Evolutionary conservation across 78 protist species (phyloP).

Genomic region (Anaeramoeba ignava): DNA sequence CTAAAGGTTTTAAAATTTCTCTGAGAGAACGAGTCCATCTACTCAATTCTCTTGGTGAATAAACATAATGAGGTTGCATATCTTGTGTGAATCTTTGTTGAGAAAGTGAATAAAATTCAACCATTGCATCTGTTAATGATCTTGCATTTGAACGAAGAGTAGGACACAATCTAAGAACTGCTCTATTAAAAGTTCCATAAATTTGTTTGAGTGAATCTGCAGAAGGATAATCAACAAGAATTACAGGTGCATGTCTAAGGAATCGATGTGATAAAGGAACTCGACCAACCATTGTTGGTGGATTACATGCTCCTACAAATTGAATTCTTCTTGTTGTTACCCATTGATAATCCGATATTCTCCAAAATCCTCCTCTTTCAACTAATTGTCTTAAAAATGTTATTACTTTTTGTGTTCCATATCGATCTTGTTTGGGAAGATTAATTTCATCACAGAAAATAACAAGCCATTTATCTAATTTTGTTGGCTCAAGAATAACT

Average conservation of each 20-base stretch:
- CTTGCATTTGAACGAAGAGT: slow-evolving; percentile 54
- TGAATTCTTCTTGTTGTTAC: slow-evolving; percentile 45
- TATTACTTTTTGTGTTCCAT: slow-evolving; percentile 86
- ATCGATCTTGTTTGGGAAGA: slow-evolving; percentile 82
- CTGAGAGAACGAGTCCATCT: slow-evolving; percentile 78
- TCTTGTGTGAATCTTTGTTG: slow-evolving; percentile 75
- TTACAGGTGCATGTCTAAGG: slow-evolving; percentile 72
- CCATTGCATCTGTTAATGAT: slow-evolving; percentile 81
- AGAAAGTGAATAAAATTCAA: slow-evolving; percentile 60
- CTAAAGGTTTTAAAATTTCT: background rate
- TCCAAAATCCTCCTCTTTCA: slow-evolving; percentile 90
- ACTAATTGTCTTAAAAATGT: slow-evolving; percentile 79
- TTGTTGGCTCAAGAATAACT: slow-evolving; percentile 51
- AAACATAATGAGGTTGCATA: slow-evolving; percentile 87
- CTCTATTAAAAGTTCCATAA: slow-evolving; percentile 87
- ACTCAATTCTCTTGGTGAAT: slow-evolving; percentile 87
- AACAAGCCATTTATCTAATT: slow-evolving; percentile 50
- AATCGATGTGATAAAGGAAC: slow-evolving; percentile 67
- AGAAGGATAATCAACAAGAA: slow-evolving; percentile 93
- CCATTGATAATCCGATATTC: slow-evolving; percentile 44
- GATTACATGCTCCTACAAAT: slow-evolving; percentile 88
- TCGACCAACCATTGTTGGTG: slow-evolving; percentile 96
- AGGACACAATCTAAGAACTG: slow-evolving; percentile 51
- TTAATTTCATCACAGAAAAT: slow-evolving; percentile 90
- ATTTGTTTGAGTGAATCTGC: slow-evolving; percentile 67